Evolutionary conservation across 768 basidiomycete genomes (phyloP).

Genomic region (Pholiota microspora): DNA sequence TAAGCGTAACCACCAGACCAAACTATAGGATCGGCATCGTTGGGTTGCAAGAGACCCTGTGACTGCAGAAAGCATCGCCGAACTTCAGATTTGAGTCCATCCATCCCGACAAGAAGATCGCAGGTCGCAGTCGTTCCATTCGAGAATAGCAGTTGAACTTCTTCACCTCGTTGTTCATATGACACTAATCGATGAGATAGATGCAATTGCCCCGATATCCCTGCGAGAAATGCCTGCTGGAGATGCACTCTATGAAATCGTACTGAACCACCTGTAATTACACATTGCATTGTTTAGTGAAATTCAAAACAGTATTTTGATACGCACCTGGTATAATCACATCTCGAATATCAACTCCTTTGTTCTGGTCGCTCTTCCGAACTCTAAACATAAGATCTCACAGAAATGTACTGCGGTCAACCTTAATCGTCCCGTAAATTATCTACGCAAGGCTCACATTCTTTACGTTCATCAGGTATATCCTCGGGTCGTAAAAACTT

Average conservation of each 20-base stretch:
- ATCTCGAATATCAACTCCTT: conserved; percentile 28
- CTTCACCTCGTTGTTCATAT: conserved; percentile 24
- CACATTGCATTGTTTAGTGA: not conserved
- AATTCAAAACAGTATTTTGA: too few species aligned
- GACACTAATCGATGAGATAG: conserved; percentile 32
- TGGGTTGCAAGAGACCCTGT: conserved; percentile 10
- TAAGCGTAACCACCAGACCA: conserved; percentile 40
- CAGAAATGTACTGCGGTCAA: too few species aligned
- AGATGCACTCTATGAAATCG: conserved; percentile 37
- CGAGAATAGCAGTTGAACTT: conserved; percentile 31
- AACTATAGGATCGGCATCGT: conserved; percentile 28
- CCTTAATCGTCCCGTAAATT: too few species aligned
- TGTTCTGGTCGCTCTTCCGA: conserved; percentile 31
- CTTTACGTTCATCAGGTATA: conserved; percentile 9
- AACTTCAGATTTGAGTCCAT: conserved; percentile 39
- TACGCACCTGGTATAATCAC: conserved; percentile 22
- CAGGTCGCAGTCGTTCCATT: conserved; percentile 34
- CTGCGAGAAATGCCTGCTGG: conserved; percentile 28
- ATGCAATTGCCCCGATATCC: conserved; percentile 29
- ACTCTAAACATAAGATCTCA: conserved; percentile 22
- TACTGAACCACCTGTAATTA: conserved; percentile 23
- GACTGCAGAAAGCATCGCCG: conserved; percentile 17
- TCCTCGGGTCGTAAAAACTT: conserved; percentile 19
- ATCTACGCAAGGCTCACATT: not conserved
- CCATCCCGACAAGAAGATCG: conserved; percentile 41